Conservation (phyloP, 1,284 basidiomycete genomes). For the Pisolithus thermaeus region DNA sequence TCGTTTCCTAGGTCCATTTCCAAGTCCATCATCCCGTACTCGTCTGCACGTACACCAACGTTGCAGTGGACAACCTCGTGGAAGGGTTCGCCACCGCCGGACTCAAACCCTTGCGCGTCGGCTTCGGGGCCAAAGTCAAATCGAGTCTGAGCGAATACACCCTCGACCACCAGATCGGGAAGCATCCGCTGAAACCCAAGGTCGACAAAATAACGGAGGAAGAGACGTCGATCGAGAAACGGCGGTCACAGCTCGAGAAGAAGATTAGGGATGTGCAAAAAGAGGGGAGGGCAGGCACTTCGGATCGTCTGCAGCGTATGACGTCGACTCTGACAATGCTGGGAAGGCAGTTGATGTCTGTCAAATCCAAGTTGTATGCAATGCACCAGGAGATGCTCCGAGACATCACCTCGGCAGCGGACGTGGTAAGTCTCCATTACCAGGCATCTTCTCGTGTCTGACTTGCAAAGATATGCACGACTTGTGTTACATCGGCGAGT, state of each 20-base stretch:
- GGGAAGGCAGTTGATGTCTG: slow-evolving; percentile 29
- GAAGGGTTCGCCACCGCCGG: slow-evolving; percentile 62
- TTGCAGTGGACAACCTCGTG: slow-evolving; percentile 90
- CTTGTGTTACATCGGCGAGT: slow-evolving; percentile 71
- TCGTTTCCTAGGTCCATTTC: slow-evolving; percentile 55
- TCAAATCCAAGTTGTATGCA: slow-evolving; percentile 41
- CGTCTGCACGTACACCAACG: slow-evolving; percentile 91
- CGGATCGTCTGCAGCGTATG: slow-evolving; percentile 35
- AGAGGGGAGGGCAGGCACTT: slow-evolving; percentile 14
- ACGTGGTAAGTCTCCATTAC: slow-evolving; percentile 55
- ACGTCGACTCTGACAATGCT: slow-evolving; percentile 31
- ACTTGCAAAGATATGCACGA: slow-evolving; percentile 67
- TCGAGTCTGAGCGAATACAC: slow-evolving; percentile 53
- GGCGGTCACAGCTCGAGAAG: slow-evolving; percentile 22
- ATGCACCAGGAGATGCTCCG: slow-evolving; percentile 49
- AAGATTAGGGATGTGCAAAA: slow-evolving; percentile 22
- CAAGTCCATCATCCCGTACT: slow-evolving; percentile 80
- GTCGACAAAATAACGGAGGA: slow-evolving; percentile 38
- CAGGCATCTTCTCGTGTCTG: background rate
- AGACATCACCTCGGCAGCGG: slow-evolving; percentile 60
- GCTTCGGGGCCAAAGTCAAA: slow-evolving; percentile 59
- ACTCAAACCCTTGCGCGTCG: slow-evolving; percentile 74
- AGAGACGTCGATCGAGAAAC: slow-evolving; percentile 24
- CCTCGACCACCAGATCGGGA: slow-evolving; percentile 60
- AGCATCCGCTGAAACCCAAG: slow-evolving; percentile 50